Conservation (phyloP, 768 basidiomycete genomes). For the Mrakia frigida region DNA sequence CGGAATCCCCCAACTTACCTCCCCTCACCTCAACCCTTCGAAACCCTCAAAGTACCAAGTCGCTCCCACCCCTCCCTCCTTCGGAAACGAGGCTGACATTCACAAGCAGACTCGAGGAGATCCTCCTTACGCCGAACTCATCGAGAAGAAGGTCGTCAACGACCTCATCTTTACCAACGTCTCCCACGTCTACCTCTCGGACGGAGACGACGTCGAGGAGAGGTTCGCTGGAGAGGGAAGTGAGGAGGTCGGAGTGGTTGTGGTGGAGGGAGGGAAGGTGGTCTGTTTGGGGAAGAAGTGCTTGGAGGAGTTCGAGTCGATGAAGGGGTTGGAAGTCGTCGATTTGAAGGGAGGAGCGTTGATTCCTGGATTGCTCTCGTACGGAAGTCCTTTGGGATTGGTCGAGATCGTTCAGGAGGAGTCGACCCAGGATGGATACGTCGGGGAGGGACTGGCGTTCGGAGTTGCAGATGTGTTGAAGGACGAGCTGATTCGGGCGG, state of each 20-base stretch:
- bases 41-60: slow-evolving; percentile 59
- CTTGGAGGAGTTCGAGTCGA: neutral
- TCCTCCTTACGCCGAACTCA: slow-evolving; percentile 19
- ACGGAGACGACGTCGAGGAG: slow-evolving; percentile 36
- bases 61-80: slow-evolving; percentile 62
- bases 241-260: slow-evolving; percentile 42
- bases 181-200: slow-evolving; percentile 48
- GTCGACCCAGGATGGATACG: slow-evolving; percentile 61
- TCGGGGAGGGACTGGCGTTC: neutral
- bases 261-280: slow-evolving; percentile 56
- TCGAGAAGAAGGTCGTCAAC: neutral
- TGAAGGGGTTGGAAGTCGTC: slow-evolving; percentile 47
- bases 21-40: slow-evolving; percentile 40
- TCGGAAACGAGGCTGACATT: slow-evolving; percentile 59
- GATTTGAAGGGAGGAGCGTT: slow-evolving; percentile 59
- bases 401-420: slow-evolving; percentile 59
- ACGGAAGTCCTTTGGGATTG: slow-evolving; percentile 64
- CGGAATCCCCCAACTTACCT: slow-evolving; percentile 61
- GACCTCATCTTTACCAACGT: slow-evolving; percentile 65
- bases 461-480: neutral
- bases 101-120: slow-evolving; percentile 39
- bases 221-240: slow-evolving; percentile 9
- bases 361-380: slow-evolving; percentile 58
- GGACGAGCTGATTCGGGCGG: slow-evolving; percentile 52
- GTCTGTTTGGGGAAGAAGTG: slow-evolving; percentile 49